Conservation (phyloP, 352 stramenopile species). For the Phytophthora meadii region DNA sequence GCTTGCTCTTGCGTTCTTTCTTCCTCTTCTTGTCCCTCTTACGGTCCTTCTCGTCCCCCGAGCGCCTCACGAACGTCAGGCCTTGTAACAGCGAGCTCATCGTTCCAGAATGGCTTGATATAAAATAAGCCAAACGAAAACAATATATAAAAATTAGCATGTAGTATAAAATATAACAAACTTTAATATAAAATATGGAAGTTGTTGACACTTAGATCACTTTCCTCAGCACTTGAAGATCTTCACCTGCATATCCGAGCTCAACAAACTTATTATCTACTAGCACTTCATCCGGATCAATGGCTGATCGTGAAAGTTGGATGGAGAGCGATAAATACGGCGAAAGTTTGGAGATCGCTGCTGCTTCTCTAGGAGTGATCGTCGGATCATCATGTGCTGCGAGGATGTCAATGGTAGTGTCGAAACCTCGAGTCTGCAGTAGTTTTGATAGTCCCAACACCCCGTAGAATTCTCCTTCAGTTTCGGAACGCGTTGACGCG, state of each 20-base stretch:
- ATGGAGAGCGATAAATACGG: slow-evolving; percentile 64
- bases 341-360: slow-evolving; percentile 37
- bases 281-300: slow-evolving; percentile 49
- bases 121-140: background rate
- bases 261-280: slow-evolving; percentile 53
- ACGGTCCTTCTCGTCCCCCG: slow-evolving; percentile 23
- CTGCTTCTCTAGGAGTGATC: slow-evolving; percentile 66
- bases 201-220: slow-evolving; percentile 30
- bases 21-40: slow-evolving; percentile 50
- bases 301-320: slow-evolving; percentile 44
- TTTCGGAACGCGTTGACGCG: slow-evolving; percentile 56
- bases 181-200: too few species aligned
- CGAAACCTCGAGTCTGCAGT: slow-evolving; percentile 40
- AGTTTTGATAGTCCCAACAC: slow-evolving; percentile 46
- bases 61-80: slow-evolving; percentile 67
- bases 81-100: slow-evolving; percentile 71
- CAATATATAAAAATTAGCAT: background rate
- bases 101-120: slow-evolving; percentile 6
- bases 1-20: slow-evolving; percentile 47
- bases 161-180: too few species aligned
- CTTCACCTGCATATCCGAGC: slow-evolving; percentile 49
- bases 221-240: slow-evolving; percentile 68
- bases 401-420: slow-evolving; percentile 61
- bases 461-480: slow-evolving; percentile 57
- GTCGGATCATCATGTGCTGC: slow-evolving; percentile 32